Percentiles rank a stretch among this genome's conserved stretches.
Conservation (phyloP, 768 basidiomycete species). For the Udeniomyces megalosporus region DNA sequence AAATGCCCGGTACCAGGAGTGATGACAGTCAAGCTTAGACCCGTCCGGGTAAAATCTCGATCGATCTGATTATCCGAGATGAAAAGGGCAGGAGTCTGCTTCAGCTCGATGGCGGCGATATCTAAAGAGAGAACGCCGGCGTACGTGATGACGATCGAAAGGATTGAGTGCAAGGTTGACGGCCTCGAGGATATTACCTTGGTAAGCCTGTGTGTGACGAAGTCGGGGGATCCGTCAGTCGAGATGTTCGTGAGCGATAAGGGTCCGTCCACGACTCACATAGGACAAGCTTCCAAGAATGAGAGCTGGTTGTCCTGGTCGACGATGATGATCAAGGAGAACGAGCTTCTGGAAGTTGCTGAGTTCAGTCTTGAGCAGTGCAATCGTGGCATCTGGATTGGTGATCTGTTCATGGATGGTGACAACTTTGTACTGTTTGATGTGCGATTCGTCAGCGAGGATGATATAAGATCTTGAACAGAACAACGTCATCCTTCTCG, state of each 20-base stretch:
- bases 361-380: constrained; percentile 61
- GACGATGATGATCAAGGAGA: constrained; percentile 72
- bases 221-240: background rate
- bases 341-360: constrained; percentile 82
- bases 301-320: constrained; percentile 32
- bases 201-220: constrained; percentile 56
- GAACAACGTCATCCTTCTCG: background rate
- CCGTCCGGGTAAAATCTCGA: constrained; percentile 78
- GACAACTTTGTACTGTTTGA: constrained; percentile 74
- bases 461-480: background rate
- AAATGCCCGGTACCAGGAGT: constrained; percentile 92
- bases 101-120: background rate
- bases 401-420: constrained; percentile 75
- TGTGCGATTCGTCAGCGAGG: background rate
- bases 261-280: constrained; percentile 19
- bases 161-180: constrained; percentile 84
- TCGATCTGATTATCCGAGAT: constrained; percentile 41
- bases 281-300: constrained; percentile 29
- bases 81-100: background rate
- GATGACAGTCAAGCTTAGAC: constrained; percentile 62
- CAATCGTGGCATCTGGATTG: constrained; percentile 76
- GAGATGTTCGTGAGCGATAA: background rate
- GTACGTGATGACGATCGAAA: constrained; percentile 66
- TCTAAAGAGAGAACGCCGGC: background rate
- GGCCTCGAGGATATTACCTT: constrained; percentile 88